Base-by-base conservation (phyloP, 2,329 filamentous ascomycete genomes). In the Neonectria hederae region DNA sequence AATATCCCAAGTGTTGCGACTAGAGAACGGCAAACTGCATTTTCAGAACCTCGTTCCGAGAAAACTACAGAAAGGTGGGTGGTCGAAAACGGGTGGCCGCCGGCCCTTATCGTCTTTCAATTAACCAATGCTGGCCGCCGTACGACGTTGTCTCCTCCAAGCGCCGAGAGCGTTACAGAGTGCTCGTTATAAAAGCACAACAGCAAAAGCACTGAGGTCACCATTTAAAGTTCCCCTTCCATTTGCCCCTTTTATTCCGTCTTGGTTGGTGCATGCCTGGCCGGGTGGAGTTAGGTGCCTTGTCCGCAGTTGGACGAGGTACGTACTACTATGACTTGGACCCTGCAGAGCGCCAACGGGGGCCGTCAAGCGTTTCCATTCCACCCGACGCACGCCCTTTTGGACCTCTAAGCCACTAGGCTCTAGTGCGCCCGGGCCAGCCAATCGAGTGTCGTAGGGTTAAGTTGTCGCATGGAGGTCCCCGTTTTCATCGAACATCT, bases 201-300 rank as follows among this genome's bases (percentile, higher is more conserved):
- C 24, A 49, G 46, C 26, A 49, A n/a, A 30, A 19, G 13, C 42
- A 21, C 13, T 19, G 13, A 46, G 22, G 11, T 35, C 2, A 5
- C 48, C 48, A 51, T 51, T 51, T 51, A 21, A 21, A 51, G 28
- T 51, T 51, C 28, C 48, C 48, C 48, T 32, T 30, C 48, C 28
- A 35, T 32, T 32, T 51, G 48, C 48, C 48, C 48, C 48, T 51
- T 48, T 51, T 51, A 51, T 22, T 32, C 48, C 48, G 48, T 32
- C 28, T 51, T 32, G 48, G 48, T 19, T 51, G 46, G 46, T n/a
- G 46, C 46, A 32, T 13, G 10, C 30, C 30, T n/a, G 13, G 13
- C 35, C 14, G 35, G 14, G 22, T 35, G n/a, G 26, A 49, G 46
- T n/a, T n/a, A 49, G 24, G 46, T 49, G 38, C 17, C 32, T 11